Evolutionary conservation across 805 yeast genomes (phyloP).

Genomic region (Torulaspora maleeae): DNA sequence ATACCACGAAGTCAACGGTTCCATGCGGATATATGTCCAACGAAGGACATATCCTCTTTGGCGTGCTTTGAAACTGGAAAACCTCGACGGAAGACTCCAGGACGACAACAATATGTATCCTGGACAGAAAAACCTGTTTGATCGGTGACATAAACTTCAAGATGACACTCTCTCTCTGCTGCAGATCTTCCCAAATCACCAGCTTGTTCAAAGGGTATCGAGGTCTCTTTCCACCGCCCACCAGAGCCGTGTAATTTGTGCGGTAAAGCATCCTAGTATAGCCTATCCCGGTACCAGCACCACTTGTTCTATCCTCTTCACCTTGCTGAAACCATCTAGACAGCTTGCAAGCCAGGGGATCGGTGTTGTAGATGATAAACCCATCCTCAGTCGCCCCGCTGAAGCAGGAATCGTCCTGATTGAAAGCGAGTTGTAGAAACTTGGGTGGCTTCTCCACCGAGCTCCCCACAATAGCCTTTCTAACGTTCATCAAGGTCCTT

Average conservation of each 20-base stretch:
- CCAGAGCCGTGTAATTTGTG: slow-evolving; percentile 83
- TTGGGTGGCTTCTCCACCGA: slow-evolving; percentile 24
- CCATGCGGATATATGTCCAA: slow-evolving; percentile 22
- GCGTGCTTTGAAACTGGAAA: slow-evolving; percentile 78
- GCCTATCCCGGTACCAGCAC: slow-evolving; percentile 62
- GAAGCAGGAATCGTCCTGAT: slow-evolving; percentile 88
- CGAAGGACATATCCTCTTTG: slow-evolving; percentile 46
- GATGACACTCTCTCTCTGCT: slow-evolving; percentile 63
- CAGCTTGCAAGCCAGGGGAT: slow-evolving; percentile 53
- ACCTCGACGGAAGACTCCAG: slow-evolving; percentile 63
- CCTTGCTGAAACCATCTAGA: slow-evolving; percentile 19
- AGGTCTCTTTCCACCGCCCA: slow-evolving; percentile 86
- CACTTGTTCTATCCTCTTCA: slow-evolving; percentile 62
- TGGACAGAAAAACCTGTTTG: slow-evolving; percentile 64
- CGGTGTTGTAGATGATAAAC: slow-evolving; percentile 78
- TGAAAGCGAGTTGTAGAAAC: slow-evolving; percentile 62
- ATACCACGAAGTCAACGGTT: slow-evolving; percentile 25
- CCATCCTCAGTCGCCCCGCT: slow-evolving; percentile 78
- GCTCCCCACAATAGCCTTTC: slow-evolving; percentile 16
- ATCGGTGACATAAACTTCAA: slow-evolving; percentile 77
- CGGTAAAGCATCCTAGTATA: slow-evolving; percentile 77
- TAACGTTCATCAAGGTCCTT: slow-evolving; percentile 15
- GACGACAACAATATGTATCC: slow-evolving; percentile 71
- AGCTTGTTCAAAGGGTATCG: slow-evolving; percentile 73
- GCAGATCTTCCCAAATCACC: slow-evolving; percentile 88